Evolutionary conservation across 441 rosid species (phyloP).

Genomic region (Aleurites moluccanus): DNA sequence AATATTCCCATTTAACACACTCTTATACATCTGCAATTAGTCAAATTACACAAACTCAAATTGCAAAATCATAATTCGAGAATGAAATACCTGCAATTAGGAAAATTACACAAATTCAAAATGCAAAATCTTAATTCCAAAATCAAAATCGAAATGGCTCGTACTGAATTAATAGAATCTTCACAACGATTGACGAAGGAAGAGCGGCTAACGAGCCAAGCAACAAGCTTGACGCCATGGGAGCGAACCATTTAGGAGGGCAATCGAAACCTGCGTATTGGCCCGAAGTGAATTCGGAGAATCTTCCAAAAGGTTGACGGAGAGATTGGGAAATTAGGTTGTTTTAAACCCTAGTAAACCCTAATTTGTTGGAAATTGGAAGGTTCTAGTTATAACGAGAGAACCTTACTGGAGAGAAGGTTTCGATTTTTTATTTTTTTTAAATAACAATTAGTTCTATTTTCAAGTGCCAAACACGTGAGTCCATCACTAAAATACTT

Average conservation of each 20-base stretch:
- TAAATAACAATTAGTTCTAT: too few relatives aligned
- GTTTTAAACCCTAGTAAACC: conserved; percentile 1
- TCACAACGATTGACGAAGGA: conserved; percentile 31
- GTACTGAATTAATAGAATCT: conserved; percentile 44
- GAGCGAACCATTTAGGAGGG: conserved; percentile 53
- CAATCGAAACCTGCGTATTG: neutral
- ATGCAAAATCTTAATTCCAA: neutral
- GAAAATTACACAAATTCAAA: too few relatives aligned
- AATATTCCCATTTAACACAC: conserved; percentile 34
- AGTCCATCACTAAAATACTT: too few relatives aligned
- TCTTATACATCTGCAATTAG: conserved; percentile 38
- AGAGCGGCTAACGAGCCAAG: conserved; percentile 50
- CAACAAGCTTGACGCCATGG: conserved; percentile 60
- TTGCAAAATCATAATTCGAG: neutral
- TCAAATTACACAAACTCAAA: neutral
- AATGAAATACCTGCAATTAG: too few relatives aligned
- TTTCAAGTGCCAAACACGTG: too few relatives aligned
- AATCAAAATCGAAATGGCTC: conserved; percentile 5
- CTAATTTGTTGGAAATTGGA: neutral
- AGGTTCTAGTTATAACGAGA: neutral
- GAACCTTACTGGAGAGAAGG: neutral
- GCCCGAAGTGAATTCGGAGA: neutral
- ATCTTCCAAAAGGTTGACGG: neutral
- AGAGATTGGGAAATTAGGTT: neutral
- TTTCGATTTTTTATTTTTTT: too few relatives aligned